Conservation (phyloP, 495 filamentous ascomycete species). For the Penicillium salamii region DNA sequence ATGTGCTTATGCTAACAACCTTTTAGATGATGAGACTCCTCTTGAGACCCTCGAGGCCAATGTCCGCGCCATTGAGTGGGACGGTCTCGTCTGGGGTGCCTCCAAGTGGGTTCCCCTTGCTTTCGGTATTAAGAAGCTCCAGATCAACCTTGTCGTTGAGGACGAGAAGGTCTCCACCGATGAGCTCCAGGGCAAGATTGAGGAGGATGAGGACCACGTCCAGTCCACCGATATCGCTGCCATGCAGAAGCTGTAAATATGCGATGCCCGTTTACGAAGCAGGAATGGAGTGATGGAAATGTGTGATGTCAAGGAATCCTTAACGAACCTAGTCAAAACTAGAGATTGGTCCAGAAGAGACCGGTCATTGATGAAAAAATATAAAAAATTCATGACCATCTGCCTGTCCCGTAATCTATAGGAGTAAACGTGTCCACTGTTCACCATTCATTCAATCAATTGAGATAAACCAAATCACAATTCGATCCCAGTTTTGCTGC, state of each 20-base stretch:
- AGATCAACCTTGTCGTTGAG: constrained; percentile 97
- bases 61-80: constrained; percentile 84
- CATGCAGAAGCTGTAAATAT: constrained; percentile 85
- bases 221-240: constrained; percentile 90
- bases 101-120: constrained; percentile 85
- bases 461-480: too few relatives aligned
- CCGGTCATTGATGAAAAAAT: constrained; percentile 29
- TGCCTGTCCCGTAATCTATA: neutral
- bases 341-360: constrained; percentile 21
- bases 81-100: constrained; percentile 94
- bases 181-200: constrained; percentile 84
- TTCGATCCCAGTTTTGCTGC: too few relatives aligned
- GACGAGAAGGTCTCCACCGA: constrained; percentile 91
- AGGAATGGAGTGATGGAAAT: constrained; percentile 40
- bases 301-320: constrained; percentile 36
- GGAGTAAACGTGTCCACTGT: too few relatives aligned
- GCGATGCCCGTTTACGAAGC: constrained; percentile 36
- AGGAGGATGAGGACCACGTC: constrained; percentile 91
- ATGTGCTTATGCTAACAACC: constrained; percentile 36
- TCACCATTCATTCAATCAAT: too few relatives aligned
- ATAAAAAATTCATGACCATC: constrained; percentile 29
- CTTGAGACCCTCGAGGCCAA: constrained; percentile 76
- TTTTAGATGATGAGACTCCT: constrained; percentile 85
- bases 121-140: constrained; percentile 99
- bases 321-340: constrained; percentile 25